phyloP scores from a whole-genome alignment of 2,329 filamentous ascomycete genomes.

The Magnaporthiopsis rhizophila region DNA sequence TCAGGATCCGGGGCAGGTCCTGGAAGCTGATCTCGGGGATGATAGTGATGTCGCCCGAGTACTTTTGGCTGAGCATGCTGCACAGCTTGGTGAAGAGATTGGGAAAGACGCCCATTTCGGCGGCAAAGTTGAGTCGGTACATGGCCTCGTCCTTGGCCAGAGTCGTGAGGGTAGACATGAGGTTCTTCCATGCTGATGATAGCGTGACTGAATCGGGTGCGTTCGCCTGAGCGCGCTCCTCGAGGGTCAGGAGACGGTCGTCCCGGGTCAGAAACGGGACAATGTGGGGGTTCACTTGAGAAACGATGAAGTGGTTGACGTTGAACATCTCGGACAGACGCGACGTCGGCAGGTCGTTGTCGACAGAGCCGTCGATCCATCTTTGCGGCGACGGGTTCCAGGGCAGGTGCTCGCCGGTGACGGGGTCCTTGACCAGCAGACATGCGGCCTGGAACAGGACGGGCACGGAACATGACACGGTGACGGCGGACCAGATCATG shows the following conservation, averaged over 20 bases:
- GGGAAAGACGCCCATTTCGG: conserved; percentile 73
- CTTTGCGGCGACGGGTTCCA: conserved; percentile 82
- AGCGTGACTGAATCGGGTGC: neutral
- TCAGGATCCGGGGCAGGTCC: conserved; percentile 36
- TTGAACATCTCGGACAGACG: conserved; percentile 92
- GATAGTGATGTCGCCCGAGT: conserved; percentile 93
- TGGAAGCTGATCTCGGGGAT: conserved; percentile 59
- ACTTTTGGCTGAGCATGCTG: conserved; percentile 81
- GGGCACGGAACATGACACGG: conserved; percentile 90
- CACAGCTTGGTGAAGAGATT: conserved; percentile 70
- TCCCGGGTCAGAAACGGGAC: conserved; percentile 77
- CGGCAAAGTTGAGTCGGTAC: conserved; percentile 71
- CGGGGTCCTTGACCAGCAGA: conserved; percentile 75
- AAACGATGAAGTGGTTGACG: conserved; percentile 96
- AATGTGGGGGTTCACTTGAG: conserved; percentile 92
- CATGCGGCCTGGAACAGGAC: conserved; percentile 74
- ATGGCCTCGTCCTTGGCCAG: conserved; percentile 73
- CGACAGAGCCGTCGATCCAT: conserved; percentile 92
- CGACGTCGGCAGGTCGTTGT: conserved; percentile 89
- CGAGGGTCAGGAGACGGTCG: conserved; percentile 43
- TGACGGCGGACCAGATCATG: conserved; percentile 92
- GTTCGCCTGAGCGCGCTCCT: conserved; percentile 11
- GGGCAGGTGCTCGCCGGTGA: conserved; percentile 65
- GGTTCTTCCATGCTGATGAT: conserved; percentile 23
- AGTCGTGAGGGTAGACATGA: conserved; percentile 59